Conservation (phyloP, 768 basidiomycete genomes). For the Leccinum pellstonianum region DNA sequence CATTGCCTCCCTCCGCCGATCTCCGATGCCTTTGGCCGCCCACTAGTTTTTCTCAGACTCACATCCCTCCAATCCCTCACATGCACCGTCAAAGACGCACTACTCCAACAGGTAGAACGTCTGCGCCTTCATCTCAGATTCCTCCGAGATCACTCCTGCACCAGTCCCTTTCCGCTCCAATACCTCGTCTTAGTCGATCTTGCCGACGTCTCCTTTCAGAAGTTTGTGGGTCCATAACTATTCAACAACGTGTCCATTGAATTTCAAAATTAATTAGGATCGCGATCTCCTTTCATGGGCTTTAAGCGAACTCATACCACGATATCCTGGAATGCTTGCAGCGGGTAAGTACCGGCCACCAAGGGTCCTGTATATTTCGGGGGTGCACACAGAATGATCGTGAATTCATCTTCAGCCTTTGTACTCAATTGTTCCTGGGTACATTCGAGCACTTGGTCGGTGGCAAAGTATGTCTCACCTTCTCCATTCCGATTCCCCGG, state of each 20-base stretch:
- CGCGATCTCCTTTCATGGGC: slow-evolving; percentile 64
- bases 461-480: slow-evolving; percentile 53
- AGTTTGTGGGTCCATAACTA: slow-evolving; percentile 44
- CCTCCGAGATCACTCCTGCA: slow-evolving; percentile 38
- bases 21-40: slow-evolving; percentile 63
- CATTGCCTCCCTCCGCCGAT: slow-evolving; percentile 54
- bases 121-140: slow-evolving; percentile 55
- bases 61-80: slow-evolving; percentile 39
- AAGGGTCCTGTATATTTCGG: neutral
- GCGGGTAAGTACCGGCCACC: slow-evolving; percentile 46
- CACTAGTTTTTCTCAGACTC: slow-evolving; percentile 56
- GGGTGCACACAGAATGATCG: slow-evolving; percentile 3
- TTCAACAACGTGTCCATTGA: slow-evolving; percentile 7
- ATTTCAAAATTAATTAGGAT: slow-evolving; percentile 38
- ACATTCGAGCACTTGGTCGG: slow-evolving; percentile 64
- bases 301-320: slow-evolving; percentile 62
- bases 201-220: slow-evolving; percentile 52
- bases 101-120: slow-evolving; percentile 53
- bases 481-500: slow-evolving; percentile 6
- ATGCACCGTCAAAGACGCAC: slow-evolving; percentile 39
- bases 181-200: slow-evolving; percentile 70
- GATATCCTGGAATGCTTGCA: slow-evolving; percentile 74
- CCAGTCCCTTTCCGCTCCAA: slow-evolving; percentile 50
- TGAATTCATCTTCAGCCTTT: slow-evolving; percentile 47
- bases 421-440: slow-evolving; percentile 75